phyloP scores from a whole-genome alignment of 495 filamentous ascomycete genomes.

The Podospora appendiculata region DNA sequence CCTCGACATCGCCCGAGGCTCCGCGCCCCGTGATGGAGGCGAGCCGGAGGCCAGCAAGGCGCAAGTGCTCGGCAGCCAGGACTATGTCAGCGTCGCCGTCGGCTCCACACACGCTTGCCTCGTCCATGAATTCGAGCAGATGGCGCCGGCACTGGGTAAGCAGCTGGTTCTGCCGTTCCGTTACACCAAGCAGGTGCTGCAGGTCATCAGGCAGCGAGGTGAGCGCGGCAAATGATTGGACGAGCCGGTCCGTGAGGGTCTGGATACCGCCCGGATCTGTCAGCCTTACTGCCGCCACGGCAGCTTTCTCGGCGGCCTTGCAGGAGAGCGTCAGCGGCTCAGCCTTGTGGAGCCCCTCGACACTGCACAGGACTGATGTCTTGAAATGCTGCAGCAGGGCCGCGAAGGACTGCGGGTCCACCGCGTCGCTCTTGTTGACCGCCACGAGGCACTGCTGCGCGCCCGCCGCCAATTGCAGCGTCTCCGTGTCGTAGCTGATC shows the following conservation, averaged over 20 bases:
- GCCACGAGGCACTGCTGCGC: constrained; percentile 60
- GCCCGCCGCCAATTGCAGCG: constrained; percentile 36
- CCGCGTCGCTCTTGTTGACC: constrained; percentile 75
- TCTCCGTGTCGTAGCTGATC: constrained; percentile 40
- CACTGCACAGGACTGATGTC: constrained; percentile 19
- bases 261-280: constrained; percentile 61
- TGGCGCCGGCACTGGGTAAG: constrained; percentile 62
- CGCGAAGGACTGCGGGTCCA: constrained; percentile 23
- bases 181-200: constrained; percentile 83
- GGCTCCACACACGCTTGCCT: constrained; percentile 18
- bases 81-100: constrained; percentile 57
- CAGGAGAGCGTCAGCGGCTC: constrained; percentile 59
- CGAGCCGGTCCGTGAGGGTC: constrained; percentile 57
- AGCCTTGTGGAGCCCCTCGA: constrained; percentile 17
- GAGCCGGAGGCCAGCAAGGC: constrained; percentile 70
- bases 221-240: constrained; percentile 61
- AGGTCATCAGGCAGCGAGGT: constrained; percentile 52
- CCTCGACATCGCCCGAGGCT: constrained; percentile 86
- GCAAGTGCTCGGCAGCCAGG: constrained; percentile 82
- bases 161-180: constrained; percentile 78
- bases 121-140: constrained; percentile 60
- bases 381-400: constrained; percentile 24
- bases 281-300: constrained; percentile 12
- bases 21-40: constrained; percentile 84
- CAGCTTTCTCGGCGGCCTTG: constrained; percentile 22